Evolutionary conservation across 768 basidiomycete genomes (phyloP), one percentile per base, ranked within the genome.

Genomic region (Lanmaoa rubissima): DNA sequence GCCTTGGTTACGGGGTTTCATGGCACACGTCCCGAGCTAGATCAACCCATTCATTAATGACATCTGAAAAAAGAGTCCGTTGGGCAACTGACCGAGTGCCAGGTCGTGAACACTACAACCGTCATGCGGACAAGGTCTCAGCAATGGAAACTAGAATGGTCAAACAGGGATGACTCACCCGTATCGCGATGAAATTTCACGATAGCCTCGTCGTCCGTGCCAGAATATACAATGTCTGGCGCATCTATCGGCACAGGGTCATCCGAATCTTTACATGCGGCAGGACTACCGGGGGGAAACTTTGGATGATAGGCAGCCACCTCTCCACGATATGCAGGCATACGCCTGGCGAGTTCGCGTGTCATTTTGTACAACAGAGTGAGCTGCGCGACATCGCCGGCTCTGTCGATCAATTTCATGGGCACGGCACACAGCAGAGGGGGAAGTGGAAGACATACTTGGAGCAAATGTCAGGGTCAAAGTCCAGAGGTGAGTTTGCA

Each of bases 11-110:
- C 79, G 78, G 0, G 83, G 77, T 66, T 86, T 86, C 87, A 88
- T 88, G 0, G 85, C 79, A 53, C 85, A 87, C 0, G 86, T 88
- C 39, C 86, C 86, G 4, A 84, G 73, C 84, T 86, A 24, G 4
- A 24, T 44, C 1, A n/a, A 43, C 10, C 3, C 2, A 3, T 24
- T 10, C 17, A 24, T 59, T 16, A 51, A n/a, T 10, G 9, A 4
- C n/a, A 28, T 34, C 17, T 10, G 1, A 26, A 26, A 14, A 5
- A 5, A 11, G 19, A 5, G 19, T 1, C 3, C 1, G 34, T 6
- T 28, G 3, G 19, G 3, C 5, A 24, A 8, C 67, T 52, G 5
- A 66, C 67, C 45, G 59, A 55, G 16, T 68, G 67, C 57, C 57
- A 61, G 4, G 54, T 17, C 1, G 55, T 39, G 5, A 14, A 24